A percentile compares a stretch with the other conserved stretches of the same genome.
Conservation (phyloP, 306 rosid genomes). For the Arachis stenosperma region DNA sequence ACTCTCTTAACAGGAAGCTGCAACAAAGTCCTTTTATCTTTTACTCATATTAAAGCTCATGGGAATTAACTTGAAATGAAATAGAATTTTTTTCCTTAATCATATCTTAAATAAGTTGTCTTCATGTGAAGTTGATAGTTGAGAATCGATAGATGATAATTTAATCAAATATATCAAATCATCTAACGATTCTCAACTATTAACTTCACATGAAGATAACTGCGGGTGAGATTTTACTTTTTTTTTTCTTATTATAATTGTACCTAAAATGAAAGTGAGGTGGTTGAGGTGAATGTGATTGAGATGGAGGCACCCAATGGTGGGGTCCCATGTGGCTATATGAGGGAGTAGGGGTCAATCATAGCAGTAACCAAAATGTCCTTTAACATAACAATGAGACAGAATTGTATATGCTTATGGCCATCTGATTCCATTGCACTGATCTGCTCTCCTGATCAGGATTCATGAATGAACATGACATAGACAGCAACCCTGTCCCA, state of each 20-base stretch:
- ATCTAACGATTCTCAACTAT: too few species aligned
- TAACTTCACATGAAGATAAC: too few species aligned
- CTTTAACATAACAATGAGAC: constrained; percentile 52
- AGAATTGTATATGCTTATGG: constrained; percentile 55
- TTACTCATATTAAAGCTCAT: constrained; percentile 37
- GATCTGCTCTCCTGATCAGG: constrained; percentile 52
- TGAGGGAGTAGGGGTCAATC: constrained; percentile 44
- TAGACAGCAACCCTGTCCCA: neutral
- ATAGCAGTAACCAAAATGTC: constrained; percentile 56
- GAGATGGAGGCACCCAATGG: constrained; percentile 41
- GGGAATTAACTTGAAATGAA: constrained; percentile 40
- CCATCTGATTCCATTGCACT: constrained; percentile 54
- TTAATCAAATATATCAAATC: too few species aligned
- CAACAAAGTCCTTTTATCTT: constrained; percentile 32
- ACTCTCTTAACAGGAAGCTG: constrained; percentile 8
- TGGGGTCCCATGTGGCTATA: constrained; percentile 47
- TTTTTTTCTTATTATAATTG: too few species aligned
- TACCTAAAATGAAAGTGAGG: constrained; percentile 50
- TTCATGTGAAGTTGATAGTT: too few species aligned
- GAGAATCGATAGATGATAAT: too few species aligned
- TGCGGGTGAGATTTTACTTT: too few species aligned
- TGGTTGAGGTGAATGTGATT: constrained; percentile 46
- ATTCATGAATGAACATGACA: constrained; percentile 37
- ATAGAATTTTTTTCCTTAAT: too few species aligned
- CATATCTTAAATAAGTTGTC: too few species aligned